Conservation (phyloP, 208 protist genomes). For the Acanthamoeba rhysodes region DNA sequence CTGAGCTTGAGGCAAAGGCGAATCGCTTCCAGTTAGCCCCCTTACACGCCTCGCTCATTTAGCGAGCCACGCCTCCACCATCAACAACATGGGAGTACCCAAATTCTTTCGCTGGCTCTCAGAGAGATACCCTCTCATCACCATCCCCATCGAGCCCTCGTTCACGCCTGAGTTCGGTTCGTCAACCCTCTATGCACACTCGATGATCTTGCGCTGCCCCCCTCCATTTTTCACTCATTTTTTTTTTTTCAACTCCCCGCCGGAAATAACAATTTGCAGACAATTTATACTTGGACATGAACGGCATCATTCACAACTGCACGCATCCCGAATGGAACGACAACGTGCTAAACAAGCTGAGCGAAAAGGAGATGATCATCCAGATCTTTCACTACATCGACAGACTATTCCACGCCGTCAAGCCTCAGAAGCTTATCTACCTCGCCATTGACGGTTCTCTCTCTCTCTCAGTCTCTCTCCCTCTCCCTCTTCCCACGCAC, state of each 20-base stretch:
- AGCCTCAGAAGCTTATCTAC: constrained; percentile 97
- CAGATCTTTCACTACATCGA: constrained; percentile 98
- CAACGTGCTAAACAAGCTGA: constrained; percentile 84
- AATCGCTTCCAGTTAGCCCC: too few species aligned
- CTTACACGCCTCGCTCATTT: not conserved
- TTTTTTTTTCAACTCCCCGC: constrained; percentile 12
- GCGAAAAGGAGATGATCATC: constrained; percentile 97
- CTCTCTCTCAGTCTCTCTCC: constrained; percentile 41
- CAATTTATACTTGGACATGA: constrained; percentile 99
- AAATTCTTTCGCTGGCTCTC: constrained; percentile 98
- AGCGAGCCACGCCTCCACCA: not conserved
- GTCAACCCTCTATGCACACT: not conserved
- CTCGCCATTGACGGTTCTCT: constrained; percentile 97
- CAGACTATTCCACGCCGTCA: constrained; percentile 96
- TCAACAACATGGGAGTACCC: constrained; percentile 83
- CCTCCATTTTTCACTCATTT: not conserved
- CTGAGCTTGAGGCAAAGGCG: too few species aligned
- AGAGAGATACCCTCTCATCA: constrained; percentile 97
- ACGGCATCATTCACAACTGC: constrained; percentile 99
- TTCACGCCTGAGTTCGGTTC: constrained; percentile 84
- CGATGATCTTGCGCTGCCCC: not conserved
- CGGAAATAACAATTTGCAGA: constrained; percentile 88
- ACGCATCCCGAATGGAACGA: constrained; percentile 94
- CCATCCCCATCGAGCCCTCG: constrained; percentile 93
- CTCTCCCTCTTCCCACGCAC: too few species aligned